Evolutionary conservation across 257 asterid genomes (phyloP).

Genomic region (Cynanchum wilfordii): DNA sequence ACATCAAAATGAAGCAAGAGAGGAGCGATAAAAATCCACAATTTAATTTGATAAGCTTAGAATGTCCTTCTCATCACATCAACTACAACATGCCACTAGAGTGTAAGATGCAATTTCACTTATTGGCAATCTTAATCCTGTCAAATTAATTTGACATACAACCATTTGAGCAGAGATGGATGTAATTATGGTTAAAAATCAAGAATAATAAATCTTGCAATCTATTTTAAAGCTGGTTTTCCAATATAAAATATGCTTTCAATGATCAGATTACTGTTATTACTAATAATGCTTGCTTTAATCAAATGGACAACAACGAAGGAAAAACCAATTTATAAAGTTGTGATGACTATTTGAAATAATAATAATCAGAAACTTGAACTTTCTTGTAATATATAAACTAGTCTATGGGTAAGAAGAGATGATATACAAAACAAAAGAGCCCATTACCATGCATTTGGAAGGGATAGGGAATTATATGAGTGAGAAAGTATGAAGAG

Average conservation of each 20-base stretch:
- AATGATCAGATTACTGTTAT: background rate
- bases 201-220: too few relatives aligned
- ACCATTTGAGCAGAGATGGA: too few relatives aligned
- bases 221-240: too few relatives aligned
- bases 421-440: too few relatives aligned
- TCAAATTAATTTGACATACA: background rate
- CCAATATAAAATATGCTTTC: too few relatives aligned
- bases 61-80: background rate
- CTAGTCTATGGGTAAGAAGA: background rate
- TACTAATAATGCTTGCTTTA: background rate
- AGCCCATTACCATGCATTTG: too few relatives aligned
- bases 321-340: background rate
- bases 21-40: background rate
- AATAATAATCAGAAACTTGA: background rate
- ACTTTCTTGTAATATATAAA: background rate
- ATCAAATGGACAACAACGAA: background rate
- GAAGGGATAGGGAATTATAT: too few relatives aligned
- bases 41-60: constrained; percentile 15
- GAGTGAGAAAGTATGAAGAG: too few relatives aligned
- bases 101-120: too few relatives aligned
- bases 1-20: constrained; percentile 12
- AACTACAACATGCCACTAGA: background rate
- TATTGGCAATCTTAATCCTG: background rate
- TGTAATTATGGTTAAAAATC: background rate
- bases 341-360: background rate